Percentiles rank a stretch among this genome's conserved stretches.
phyloP scores from a whole-genome alignment of 208 protist species.

The Crithidia expoeki region DNA sequence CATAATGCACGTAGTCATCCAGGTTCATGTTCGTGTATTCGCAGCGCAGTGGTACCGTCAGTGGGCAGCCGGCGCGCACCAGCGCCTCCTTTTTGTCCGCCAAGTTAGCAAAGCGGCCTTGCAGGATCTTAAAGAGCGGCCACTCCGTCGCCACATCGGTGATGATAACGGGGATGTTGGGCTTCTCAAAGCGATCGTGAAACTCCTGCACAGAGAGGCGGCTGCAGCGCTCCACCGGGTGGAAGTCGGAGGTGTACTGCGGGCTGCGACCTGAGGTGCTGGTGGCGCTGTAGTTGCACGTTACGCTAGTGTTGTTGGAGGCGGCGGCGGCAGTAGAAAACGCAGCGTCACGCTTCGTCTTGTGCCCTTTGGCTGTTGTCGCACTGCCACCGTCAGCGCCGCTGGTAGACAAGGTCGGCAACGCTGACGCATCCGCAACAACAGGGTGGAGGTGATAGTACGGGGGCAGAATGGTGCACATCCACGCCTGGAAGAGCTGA shows the following conservation, averaged over 20 bases:
- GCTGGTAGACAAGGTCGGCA: neutral
- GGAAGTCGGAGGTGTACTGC: conserved; percentile 68
- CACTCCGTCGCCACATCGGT: conserved; percentile 83
- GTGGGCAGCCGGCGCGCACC: conserved; percentile 37
- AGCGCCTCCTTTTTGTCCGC: conserved; percentile 51
- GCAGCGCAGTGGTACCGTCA: conserved; percentile 77
- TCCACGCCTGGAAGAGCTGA: conserved; percentile 87
- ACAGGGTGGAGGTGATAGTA: conserved; percentile 66
- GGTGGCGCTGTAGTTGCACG: neutral
- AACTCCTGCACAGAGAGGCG: conserved; percentile 73
- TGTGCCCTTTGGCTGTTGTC: neutral
- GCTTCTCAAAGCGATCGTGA: conserved; percentile 63
- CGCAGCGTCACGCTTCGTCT: conserved; percentile 26
- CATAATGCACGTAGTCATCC: conserved; percentile 87
- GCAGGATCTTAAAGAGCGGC: conserved; percentile 78
- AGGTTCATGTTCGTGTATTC: conserved; percentile 87
- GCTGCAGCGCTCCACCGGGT: conserved; percentile 59
- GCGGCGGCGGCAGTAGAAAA: conserved; percentile 3
- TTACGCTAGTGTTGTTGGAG: neutral
- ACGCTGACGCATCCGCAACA: neutral
- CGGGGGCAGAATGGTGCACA: conserved; percentile 86
- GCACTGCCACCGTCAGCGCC: conserved; percentile 1
- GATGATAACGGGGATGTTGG: conserved; percentile 75
- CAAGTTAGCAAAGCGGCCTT: conserved; percentile 69
- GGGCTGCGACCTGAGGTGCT: conserved; percentile 2